phyloP scores from a whole-genome alignment of 768 basidiomycete species.

The Mycena sanguinolenta region DNA sequence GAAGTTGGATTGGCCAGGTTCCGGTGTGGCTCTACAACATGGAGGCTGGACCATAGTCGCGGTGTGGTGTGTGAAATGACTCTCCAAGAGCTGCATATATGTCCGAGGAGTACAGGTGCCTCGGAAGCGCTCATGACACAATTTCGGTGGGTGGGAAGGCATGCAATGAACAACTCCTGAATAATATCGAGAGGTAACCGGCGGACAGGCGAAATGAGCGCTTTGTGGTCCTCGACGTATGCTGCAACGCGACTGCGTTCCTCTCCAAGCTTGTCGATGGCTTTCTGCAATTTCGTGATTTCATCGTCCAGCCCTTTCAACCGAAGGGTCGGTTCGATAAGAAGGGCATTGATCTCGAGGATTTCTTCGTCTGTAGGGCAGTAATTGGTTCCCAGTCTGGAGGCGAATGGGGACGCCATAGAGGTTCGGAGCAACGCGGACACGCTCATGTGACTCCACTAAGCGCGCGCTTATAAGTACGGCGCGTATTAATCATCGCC shows the following conservation, averaged over 20 bases:
- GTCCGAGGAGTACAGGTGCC: conserved; percentile 26
- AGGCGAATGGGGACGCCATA: conserved; percentile 10
- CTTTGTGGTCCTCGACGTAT: conserved; percentile 5
- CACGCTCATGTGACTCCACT: conserved; percentile 1
- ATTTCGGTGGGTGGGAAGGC: conserved; percentile 18
- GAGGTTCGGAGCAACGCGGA: not conserved
- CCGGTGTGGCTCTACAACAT: conserved; percentile 22
- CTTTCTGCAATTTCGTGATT: not conserved
- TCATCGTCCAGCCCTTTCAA: conserved; percentile 2
- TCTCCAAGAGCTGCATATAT: conserved; percentile 30
- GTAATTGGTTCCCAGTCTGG: conserved; percentile 14
- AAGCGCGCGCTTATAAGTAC: not conserved
- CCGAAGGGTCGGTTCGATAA: conserved; percentile 2
- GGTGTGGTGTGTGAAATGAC: conserved; percentile 21
- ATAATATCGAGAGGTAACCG: conserved; percentile 12
- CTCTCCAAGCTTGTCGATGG: not conserved
- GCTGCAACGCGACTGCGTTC: not conserved
- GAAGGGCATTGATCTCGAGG: not conserved
- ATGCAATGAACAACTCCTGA: conserved; percentile 19
- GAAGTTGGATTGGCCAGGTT: too few species aligned
- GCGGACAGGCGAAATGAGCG: conserved; percentile 2
- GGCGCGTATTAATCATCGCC: too few species aligned
- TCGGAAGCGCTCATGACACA: conserved; percentile 13
- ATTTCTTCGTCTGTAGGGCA: conserved; percentile 14
- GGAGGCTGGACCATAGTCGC: conserved; percentile 13